phyloP scores from a whole-genome alignment of 768 basidiomycete genomes.

The Tulasnella sp. region DNA sequence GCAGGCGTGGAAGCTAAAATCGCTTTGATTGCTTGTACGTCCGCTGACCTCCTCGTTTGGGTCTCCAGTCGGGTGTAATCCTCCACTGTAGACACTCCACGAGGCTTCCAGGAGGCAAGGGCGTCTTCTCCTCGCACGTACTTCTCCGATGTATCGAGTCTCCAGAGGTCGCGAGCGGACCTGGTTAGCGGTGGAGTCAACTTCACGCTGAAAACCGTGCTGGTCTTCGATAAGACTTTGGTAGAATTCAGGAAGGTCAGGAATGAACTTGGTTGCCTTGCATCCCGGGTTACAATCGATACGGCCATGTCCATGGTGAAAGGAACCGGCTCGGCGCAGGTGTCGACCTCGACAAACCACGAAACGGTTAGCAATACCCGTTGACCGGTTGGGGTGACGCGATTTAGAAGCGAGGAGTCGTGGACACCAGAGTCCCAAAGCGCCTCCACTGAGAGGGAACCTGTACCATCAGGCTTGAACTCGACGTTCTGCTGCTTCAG shows the following conservation, averaged over 20 bases:
- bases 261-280: conserved; percentile 72
- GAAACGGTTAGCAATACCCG: conserved; percentile 69
- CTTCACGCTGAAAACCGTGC: conserved; percentile 73
- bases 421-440: conserved; percentile 94
- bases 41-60: conserved; percentile 68
- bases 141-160: conserved; percentile 88
- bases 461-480: conserved; percentile 79
- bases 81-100: conserved; percentile 81
- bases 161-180: conserved; percentile 84
- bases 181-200: conserved; percentile 79
- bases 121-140: conserved; percentile 90
- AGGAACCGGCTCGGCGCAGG: conserved; percentile 74
- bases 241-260: conserved; percentile 67
- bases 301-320: conserved; percentile 85
- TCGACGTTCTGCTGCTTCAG: conserved; percentile 63
- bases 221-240: conserved; percentile 69
- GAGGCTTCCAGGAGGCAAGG: conserved; percentile 74
- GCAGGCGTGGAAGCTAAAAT: conserved; percentile 41
- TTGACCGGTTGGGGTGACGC: conserved; percentile 69
- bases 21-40: conserved; percentile 82
- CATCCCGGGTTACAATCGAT: conserved; percentile 75
- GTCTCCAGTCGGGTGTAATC: conserved; percentile 69
- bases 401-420: conserved; percentile 76
- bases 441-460: conserved; percentile 56
- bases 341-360: conserved; percentile 76